Evolutionary conservation across 805 yeast genomes (phyloP).

Genomic region (Candida maris): DNA sequence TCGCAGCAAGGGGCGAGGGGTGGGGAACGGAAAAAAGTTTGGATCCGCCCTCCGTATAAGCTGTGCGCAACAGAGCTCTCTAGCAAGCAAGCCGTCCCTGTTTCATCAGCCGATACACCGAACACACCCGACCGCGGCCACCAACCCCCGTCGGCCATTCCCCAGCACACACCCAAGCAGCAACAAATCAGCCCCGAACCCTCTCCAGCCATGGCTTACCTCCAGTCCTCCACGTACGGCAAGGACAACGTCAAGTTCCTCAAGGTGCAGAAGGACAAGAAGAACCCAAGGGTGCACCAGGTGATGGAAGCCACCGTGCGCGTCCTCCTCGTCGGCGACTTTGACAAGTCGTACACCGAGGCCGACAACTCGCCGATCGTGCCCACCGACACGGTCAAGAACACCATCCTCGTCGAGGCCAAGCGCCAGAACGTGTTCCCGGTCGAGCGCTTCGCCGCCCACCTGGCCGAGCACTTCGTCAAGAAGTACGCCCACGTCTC

Average conservation of each 20-base stretch:
- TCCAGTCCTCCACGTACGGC: conserved; percentile 68
- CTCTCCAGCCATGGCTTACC: conserved; percentile 30
- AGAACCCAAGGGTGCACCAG: conserved; percentile 70
- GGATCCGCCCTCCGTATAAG: too few relatives aligned
- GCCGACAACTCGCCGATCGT: conserved; percentile 89
- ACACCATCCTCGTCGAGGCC: conserved; percentile 81
- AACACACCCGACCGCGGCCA: too few relatives aligned
- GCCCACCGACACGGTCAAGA: conserved; percentile 92
- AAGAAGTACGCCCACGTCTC: conserved; percentile 72
- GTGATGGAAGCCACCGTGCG: conserved; percentile 82
- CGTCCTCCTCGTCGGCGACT: conserved; percentile 70
- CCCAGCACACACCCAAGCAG: too few relatives aligned
- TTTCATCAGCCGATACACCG: too few relatives aligned
- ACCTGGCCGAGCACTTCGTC: conserved; percentile 76
- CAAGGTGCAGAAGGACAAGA: conserved; percentile 77
- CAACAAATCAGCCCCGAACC: too few relatives aligned
- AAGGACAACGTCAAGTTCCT: conserved; percentile 90
- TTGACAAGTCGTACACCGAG: conserved; percentile 76
- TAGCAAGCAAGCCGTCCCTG: too few relatives aligned
- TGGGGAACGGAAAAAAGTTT: too few relatives aligned
- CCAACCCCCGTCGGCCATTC: too few relatives aligned
- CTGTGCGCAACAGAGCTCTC: too few relatives aligned
- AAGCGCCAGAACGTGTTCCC: conserved; percentile 85
- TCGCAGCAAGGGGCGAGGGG: too few relatives aligned
- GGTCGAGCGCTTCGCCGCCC: conserved; percentile 85